A percentile compares a stretch with the other conserved stretches of the same genome.
phyloP scores from a whole-genome alignment of 768 basidiomycete genomes.

The Boletus tomentosulus region DNA sequence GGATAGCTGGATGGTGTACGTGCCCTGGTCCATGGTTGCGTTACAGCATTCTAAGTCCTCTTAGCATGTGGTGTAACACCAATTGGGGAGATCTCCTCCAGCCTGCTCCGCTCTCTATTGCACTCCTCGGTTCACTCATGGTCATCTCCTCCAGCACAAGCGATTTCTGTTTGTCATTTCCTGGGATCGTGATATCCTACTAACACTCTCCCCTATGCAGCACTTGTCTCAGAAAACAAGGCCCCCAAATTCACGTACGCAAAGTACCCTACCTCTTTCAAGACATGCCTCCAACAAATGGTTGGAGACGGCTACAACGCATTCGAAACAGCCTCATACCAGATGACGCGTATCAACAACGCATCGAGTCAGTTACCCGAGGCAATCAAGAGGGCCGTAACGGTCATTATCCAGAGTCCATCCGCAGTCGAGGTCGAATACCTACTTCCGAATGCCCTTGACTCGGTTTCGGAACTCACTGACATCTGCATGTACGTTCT shows the following conservation, averaged over 20 bases:
- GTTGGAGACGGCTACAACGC: slow-evolving; percentile 19
- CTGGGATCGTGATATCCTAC: background rate
- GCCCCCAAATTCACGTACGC: slow-evolving; percentile 8
- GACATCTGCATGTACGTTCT: slow-evolving; percentile 14
- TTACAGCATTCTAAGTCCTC: background rate
- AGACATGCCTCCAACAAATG: slow-evolving; percentile 21
- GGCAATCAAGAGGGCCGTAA: slow-evolving; percentile 14
- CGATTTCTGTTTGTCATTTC: slow-evolving; percentile 12
- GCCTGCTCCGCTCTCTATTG: slow-evolving; percentile 15
- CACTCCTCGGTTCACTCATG: slow-evolving; percentile 17
- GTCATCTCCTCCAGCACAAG: slow-evolving; percentile 14
- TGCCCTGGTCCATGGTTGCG: background rate
- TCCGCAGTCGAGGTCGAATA: slow-evolving; percentile 11
- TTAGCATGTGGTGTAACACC: slow-evolving; percentile 18
- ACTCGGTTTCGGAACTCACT: slow-evolving; percentile 16
- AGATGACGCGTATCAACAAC: slow-evolving; percentile 20
- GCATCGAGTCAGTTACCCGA: slow-evolving; percentile 16
- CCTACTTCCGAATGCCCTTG: slow-evolving; percentile 16
- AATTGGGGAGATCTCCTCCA: slow-evolving; percentile 20
- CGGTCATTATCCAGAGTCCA: slow-evolving; percentile 9
- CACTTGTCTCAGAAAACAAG: slow-evolving; percentile 11
- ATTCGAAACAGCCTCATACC: slow-evolving; percentile 16
- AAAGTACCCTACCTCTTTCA: slow-evolving; percentile 19
- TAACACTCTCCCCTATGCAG: background rate
- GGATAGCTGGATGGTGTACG: slow-evolving; percentile 21